Conservation (phyloP, 768 basidiomycete species). For the Gymnopilus dilepis region DNA sequence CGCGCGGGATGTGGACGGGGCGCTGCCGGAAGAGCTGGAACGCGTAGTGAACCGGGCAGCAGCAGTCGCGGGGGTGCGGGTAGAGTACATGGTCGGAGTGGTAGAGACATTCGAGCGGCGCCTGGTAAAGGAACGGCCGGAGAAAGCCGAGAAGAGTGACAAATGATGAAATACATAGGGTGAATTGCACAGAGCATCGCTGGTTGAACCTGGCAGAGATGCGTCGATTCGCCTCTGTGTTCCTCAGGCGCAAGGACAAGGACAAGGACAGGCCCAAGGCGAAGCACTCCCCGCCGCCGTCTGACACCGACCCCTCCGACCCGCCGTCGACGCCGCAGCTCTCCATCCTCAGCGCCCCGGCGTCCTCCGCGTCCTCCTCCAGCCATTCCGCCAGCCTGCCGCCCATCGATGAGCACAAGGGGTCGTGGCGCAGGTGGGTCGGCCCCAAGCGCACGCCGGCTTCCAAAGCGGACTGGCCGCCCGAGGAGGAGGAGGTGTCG, state of each 20-base stretch:
- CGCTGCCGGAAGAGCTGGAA: constrained; percentile 54
- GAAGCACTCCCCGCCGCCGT: neutral
- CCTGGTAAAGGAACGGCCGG: constrained; percentile 44
- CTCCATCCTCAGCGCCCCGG: constrained; percentile 42
- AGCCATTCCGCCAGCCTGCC: constrained; percentile 69
- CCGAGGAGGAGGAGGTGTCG: constrained; percentile 31
- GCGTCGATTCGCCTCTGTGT: constrained; percentile 70
- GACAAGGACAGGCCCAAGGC: constrained; percentile 26
- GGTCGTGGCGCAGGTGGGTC: constrained; percentile 63
- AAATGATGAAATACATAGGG: constrained; percentile 10
- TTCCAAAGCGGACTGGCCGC: constrained; percentile 22
- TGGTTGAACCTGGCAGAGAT: constrained; percentile 42
- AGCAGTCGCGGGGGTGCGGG: constrained; percentile 58
- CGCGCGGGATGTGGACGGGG: constrained; percentile 69
- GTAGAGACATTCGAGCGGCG: constrained; percentile 73
- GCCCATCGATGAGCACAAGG: constrained; percentile 40
- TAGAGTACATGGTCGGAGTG: constrained; percentile 55
- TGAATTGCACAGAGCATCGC: neutral
- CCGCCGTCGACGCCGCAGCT: constrained; percentile 37
- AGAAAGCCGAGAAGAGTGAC: constrained; percentile 26
- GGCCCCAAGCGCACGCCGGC: constrained; percentile 38
- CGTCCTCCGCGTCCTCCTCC: constrained; percentile 66
- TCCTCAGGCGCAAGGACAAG: constrained; percentile 44
- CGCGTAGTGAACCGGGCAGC: constrained; percentile 57
- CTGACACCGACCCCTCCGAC: constrained; percentile 21